Evolutionary conservation across 2,329 filamentous ascomycete species (phyloP), one percentile per base, ranked within the genome.

Genomic region (Penicillium sp.): DNA sequence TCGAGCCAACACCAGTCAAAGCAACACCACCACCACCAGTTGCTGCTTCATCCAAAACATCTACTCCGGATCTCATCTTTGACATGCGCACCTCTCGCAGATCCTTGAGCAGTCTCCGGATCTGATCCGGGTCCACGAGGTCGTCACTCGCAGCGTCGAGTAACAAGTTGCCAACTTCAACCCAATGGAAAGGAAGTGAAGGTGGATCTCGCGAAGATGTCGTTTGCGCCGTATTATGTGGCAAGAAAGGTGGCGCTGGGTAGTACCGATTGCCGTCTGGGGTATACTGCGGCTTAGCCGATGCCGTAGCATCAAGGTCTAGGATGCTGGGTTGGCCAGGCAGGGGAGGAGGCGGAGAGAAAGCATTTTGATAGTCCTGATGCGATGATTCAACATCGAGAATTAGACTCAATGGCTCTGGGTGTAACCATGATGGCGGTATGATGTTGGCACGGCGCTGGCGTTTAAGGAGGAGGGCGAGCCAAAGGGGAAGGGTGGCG

Each of bases 391-490:
- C 94, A 67, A 89, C 82, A 53, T 90, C 83, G 57, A 97, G 85
- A 57, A 97, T 89, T 9, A 87, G 81, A 57, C 85, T 81, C 5
- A 99, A 86, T 3, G 90, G 89, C 57, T 87, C 79, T 0, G 89
- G 83, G 57, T 89, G 86, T 7, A 99, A 85, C 94, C 94, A 99
- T 14, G 91, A 82, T 8, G 94, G 94, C 0, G 94, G 88, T 4
- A 94, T 80, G 62, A 99, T 96, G 77, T 96, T 97, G 65, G 92
- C 92, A 67, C 94, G 89, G 50, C 89, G 86, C 76, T 99, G 94
- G 60, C 92, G 91, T 76, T 97, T 97, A 51, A 99, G 86, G 22
- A 97, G 86, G 14, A 97, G 83, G 2, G 94, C 94, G 14, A 99
- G 89, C 94, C 94, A 99, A 55, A 99, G 85, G 0, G 94, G 93